These are phyloP conservation scores for Stenocarpella maydis DNA, from an alignment of 2,329 filamentous ascomycete genomes.

Conservation along the genomic window DNA sequence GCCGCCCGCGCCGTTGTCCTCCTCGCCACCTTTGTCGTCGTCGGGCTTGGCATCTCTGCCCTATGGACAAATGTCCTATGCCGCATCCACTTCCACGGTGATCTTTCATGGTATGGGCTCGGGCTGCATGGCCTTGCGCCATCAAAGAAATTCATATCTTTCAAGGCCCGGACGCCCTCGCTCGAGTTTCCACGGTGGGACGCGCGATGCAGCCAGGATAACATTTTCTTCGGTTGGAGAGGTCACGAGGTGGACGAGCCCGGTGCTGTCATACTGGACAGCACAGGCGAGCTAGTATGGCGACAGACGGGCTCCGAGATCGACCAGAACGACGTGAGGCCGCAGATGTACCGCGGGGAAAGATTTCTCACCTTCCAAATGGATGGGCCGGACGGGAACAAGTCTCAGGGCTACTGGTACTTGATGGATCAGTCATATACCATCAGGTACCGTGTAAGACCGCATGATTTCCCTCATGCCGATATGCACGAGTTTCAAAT, in stretches of 20 bases:
- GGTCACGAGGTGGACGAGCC: conserved; percentile 36
- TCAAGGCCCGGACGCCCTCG: conserved; percentile 29
- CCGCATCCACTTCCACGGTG: conserved; percentile 31
- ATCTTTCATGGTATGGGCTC: conserved; percentile 34
- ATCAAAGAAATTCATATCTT: conserved; percentile 33
- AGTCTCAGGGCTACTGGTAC: conserved; percentile 30
- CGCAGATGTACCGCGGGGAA: conserved; percentile 44
- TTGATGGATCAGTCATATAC: conserved; percentile 35
- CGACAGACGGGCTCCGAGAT: conserved; percentile 36
- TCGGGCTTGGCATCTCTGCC: conserved; percentile 20
- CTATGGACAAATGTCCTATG: conserved; percentile 30
- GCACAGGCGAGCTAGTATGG: conserved; percentile 41
- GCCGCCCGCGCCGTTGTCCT: not conserved
- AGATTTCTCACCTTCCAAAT: conserved; percentile 48
- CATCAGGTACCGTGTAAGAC: conserved; percentile 27
- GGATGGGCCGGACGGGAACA: conserved; percentile 28
- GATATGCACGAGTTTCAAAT: conserved; percentile 55
- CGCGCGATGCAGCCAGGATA: conserved; percentile 34
- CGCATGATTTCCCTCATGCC: conserved; percentile 43
- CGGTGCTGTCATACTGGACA: conserved; percentile 40
- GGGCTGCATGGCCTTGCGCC: conserved; percentile 32
- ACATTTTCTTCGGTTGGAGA: conserved; percentile 35
- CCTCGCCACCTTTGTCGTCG: conserved; percentile 3
- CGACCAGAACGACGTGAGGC: conserved; percentile 36
- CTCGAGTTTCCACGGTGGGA: conserved; percentile 37